Evolutionary conservation across 257 asterid genomes (phyloP).

Genomic region (Solanum peruvianum): DNA sequence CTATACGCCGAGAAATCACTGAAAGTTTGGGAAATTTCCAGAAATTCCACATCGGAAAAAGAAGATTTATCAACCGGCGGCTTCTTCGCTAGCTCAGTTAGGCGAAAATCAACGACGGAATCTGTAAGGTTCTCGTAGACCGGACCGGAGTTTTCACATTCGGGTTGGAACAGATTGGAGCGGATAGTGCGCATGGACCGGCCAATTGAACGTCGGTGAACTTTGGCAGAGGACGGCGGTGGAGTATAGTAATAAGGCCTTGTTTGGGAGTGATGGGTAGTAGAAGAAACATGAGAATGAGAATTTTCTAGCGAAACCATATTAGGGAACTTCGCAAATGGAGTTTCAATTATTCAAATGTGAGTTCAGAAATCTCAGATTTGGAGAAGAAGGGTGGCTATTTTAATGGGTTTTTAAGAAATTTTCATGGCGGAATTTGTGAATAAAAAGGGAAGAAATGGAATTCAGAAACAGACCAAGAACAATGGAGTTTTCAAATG

Average conservation of each 20-base stretch:
- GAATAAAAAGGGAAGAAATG: background rate
- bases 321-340: background rate
- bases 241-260: constrained; percentile 26
- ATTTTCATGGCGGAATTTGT: background rate
- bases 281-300: constrained; percentile 4
- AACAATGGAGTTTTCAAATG: background rate
- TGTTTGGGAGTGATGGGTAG: background rate
- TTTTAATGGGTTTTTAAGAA: background rate
- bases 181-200: constrained; percentile 47
- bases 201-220: constrained; percentile 21
- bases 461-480: background rate
- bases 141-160: constrained; percentile 9
- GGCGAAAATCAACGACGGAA: constrained; percentile 61
- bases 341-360: background rate
- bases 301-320: constrained; percentile 30
- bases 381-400: background rate
- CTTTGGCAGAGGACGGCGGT: constrained; percentile 8
- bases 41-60: constrained; percentile 22
- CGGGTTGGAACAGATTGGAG: constrained; percentile 42
- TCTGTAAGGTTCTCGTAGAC: constrained; percentile 52
- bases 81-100: constrained; percentile 53
- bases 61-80: constrained; percentile 18
- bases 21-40: constrained; percentile 58
- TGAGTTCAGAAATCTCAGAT: background rate
- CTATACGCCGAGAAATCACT: constrained; percentile 82